These are phyloP conservation scores for Tolypocladium tundrense DNA, from an alignment of 2,329 filamentous ascomycete species.

Conservation along the genomic window DNA sequence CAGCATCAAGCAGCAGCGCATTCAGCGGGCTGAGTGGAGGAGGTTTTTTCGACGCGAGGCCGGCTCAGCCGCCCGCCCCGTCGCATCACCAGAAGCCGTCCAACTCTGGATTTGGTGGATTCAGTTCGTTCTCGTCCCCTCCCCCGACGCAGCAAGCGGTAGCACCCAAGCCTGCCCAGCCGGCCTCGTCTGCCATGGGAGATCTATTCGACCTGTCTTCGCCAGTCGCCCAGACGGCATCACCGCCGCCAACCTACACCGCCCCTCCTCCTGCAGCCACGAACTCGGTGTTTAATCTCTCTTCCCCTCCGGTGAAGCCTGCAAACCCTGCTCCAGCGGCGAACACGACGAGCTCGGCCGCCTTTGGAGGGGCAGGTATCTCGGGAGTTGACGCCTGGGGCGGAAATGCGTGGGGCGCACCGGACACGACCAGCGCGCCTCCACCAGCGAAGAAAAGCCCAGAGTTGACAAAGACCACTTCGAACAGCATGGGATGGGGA, in stretches of 20 bases:
- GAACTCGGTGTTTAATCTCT: slow-evolving; percentile 75
- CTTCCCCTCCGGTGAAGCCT: slow-evolving; percentile 38
- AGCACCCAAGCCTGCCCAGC: slow-evolving; percentile 29
- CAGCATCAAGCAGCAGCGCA: slow-evolving; percentile 25
- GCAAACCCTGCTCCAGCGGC: slow-evolving; percentile 29
- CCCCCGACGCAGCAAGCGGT: slow-evolving; percentile 17
- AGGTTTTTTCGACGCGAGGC: slow-evolving; percentile 71
- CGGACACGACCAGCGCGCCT: slow-evolving; percentile 35
- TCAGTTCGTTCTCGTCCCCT: slow-evolving; percentile 49
- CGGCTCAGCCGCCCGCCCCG: slow-evolving; percentile 44
- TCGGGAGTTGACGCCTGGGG: slow-evolving; percentile 70
- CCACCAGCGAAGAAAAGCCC: slow-evolving; percentile 44
- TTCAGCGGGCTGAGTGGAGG: slow-evolving; percentile 57
- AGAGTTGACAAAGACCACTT: slow-evolving; percentile 30
- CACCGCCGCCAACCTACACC: slow-evolving; percentile 22
- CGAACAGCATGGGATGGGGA: slow-evolving; percentile 55
- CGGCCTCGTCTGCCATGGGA: slow-evolving; percentile 51
- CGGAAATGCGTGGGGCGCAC: slow-evolving; percentile 68
- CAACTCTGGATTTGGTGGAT: slow-evolving; percentile 55
- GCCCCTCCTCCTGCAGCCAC: slow-evolving; percentile 27
- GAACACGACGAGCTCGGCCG: slow-evolving; percentile 19
- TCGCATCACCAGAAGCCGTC: slow-evolving; percentile 40
- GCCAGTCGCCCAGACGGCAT: slow-evolving; percentile 35
- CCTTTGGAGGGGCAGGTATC: slow-evolving; percentile 28
- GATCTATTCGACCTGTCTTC: slow-evolving; percentile 74